Evolutionary conservation across 1,284 basidiomycete species (phyloP).

Genomic region (Phaffia rhodozyma): DNA sequence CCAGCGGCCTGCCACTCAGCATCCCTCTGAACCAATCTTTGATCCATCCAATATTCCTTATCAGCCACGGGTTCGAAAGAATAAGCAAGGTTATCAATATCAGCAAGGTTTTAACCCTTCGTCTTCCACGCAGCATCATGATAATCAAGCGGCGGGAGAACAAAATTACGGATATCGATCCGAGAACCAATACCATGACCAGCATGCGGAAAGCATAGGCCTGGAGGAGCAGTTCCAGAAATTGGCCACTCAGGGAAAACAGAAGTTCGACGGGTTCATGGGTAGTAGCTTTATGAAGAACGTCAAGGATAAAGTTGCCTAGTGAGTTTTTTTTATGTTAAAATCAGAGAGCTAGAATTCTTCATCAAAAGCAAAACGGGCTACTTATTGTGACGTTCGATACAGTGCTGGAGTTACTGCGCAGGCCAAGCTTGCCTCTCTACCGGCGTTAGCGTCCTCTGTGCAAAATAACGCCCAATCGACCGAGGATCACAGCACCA

Average conservation of each 20-base stretch:
- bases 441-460: too few relatives aligned
- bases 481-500: too few relatives aligned
- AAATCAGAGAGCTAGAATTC: too few relatives aligned
- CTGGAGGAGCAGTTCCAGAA: constrained; percentile 32
- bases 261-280: constrained; percentile 13
- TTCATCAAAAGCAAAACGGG: too few relatives aligned
- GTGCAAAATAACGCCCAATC: too few relatives aligned
- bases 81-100: constrained; percentile 17
- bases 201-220: constrained; percentile 18
- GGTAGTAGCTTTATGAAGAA: constrained; percentile 4
- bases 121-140: constrained; percentile 1
- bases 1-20: background rate
- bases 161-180: constrained; percentile 1
- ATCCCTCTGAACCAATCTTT: background rate
- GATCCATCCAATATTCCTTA: constrained; percentile 28
- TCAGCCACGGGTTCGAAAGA: constrained; percentile 30
- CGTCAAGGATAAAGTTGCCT: constrained; percentile 12
- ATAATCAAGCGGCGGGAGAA: background rate
- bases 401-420: too few relatives aligned
- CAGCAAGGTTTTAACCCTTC: background rate
- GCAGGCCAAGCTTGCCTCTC: too few relatives aligned
- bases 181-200: constrained; percentile 8
- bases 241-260: constrained; percentile 23
- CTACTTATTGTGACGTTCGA: too few relatives aligned
- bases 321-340: background rate